Evolutionary conservation across 2,329 filamentous ascomycete genomes (phyloP).

Genomic region (Chaetothyriales sp.): DNA sequence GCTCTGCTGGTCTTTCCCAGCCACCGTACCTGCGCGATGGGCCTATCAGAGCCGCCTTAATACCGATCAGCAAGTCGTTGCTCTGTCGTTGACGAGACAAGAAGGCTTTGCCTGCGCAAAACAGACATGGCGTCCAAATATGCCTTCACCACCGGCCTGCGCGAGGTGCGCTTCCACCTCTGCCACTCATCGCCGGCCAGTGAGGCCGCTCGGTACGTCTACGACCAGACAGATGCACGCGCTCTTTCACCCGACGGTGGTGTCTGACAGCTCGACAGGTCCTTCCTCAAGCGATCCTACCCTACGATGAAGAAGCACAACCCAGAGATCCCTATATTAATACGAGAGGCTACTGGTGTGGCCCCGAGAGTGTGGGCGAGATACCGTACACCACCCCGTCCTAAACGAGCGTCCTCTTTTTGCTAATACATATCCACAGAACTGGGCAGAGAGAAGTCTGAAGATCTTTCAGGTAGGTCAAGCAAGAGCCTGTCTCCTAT

Average conservation of each 20-base stretch:
- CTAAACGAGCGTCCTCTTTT: constrained; percentile 8
- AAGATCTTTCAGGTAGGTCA: constrained; percentile 42
- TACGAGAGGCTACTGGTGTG: constrained; percentile 78
- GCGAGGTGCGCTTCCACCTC: constrained; percentile 93
- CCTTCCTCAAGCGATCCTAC: constrained; percentile 81
- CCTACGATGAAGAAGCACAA: constrained; percentile 99
- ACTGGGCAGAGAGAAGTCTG: constrained; percentile 52
- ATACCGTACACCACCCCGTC: constrained; percentile 54
- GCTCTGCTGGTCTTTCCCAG: neutral
- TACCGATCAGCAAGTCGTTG: neutral
- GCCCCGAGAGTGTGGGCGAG: constrained; percentile 77
- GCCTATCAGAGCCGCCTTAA: neutral
- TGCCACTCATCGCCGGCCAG: constrained; percentile 89
- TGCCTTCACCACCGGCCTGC: constrained; percentile 73
- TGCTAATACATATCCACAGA: constrained; percentile 29
- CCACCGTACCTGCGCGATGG: neutral
- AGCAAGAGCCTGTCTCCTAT: constrained; percentile 9
- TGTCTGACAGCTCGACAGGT: constrained; percentile 37
- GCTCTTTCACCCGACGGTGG: neutral
- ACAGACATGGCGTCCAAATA: constrained; percentile 76
- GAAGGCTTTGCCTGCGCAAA: constrained; percentile 4
- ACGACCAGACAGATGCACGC: neutral
- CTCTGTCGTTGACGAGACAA: too few relatives aligned
- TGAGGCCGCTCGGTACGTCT: constrained; percentile 63
- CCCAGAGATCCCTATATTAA: constrained; percentile 79